A percentile compares a stretch with the other conserved stretches of the same genome.
Conservation (phyloP, 257 asterid genomes). For the Nicotiana otophora region DNA sequence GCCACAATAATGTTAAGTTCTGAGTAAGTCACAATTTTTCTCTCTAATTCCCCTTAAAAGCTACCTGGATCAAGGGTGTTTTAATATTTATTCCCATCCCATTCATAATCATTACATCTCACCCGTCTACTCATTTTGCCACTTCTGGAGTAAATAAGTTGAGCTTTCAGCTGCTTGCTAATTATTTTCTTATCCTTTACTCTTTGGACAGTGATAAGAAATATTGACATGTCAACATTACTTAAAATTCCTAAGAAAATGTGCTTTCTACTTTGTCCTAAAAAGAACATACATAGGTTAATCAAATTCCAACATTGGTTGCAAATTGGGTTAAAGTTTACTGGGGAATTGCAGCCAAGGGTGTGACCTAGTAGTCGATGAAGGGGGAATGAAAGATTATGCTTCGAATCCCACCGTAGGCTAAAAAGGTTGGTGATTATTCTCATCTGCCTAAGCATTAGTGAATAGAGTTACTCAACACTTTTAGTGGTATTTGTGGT, state of each 20-base stretch:
- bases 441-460: neutral
- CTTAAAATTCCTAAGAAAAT: neutral
- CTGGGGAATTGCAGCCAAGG: neutral
- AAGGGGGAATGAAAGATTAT: too few species aligned
- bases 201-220: neutral
- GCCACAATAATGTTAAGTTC: too few species aligned
- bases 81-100: neutral
- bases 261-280: neutral
- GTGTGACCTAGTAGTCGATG: too few species aligned
- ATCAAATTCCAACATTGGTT: neutral
- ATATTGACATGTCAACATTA: neutral
- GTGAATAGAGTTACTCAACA: too few species aligned
- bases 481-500: too few species aligned
- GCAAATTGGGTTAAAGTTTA: neutral
- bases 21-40: too few species aligned
- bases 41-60: neutral
- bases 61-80: neutral
- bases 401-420: neutral
- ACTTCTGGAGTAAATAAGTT: too few species aligned
- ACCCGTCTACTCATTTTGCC: neutral
- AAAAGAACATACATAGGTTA: neutral
- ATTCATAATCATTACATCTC: neutral
- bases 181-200: neutral
- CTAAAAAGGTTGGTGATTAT: neutral
- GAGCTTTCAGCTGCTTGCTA: too few species aligned